Evolutionary conservation across 2,329 filamentous ascomycete species (phyloP).

Genomic region (Cladorrhinum sp.): DNA sequence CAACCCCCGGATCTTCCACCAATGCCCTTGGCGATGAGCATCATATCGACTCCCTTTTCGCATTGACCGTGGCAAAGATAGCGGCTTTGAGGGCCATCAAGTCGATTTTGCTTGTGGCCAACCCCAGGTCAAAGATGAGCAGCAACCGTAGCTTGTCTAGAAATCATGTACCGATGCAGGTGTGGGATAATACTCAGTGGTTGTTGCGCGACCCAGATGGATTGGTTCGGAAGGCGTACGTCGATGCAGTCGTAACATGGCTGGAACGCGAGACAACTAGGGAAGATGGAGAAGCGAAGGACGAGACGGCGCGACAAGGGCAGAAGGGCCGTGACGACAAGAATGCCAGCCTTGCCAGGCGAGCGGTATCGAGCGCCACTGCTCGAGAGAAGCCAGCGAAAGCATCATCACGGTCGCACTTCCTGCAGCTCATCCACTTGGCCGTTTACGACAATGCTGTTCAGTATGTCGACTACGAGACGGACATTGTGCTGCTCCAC

Average conservation of each 20-base stretch:
- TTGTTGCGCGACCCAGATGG: conserved; percentile 76
- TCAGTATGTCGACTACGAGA: conserved; percentile 67
- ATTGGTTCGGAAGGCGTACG: conserved; percentile 78
- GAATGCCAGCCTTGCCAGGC: conserved; percentile 48
- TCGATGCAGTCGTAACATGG: conserved; percentile 81
- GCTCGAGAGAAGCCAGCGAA: conserved; percentile 55
- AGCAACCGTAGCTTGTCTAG: conserved; percentile 64
- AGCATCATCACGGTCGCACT: conserved; percentile 60
- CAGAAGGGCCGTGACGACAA: conserved; percentile 41
- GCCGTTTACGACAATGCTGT: conserved; percentile 86
- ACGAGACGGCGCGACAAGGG: conserved; percentile 49
- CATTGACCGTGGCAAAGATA: conserved; percentile 53
- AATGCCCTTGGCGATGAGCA: conserved; percentile 36
- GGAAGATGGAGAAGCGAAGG: conserved; percentile 60
- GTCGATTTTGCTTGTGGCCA: conserved; percentile 77
- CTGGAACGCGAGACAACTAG: conserved; percentile 73
- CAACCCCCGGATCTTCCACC: conserved; percentile 33
- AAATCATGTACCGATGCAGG: conserved; percentile 71
- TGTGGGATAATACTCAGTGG: conserved; percentile 98
- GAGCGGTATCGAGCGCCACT: conserved; percentile 68
- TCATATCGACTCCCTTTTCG: conserved; percentile 51
- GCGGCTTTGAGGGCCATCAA: conserved; percentile 77
- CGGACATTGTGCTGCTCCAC: conserved; percentile 74
- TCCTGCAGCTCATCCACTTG: conserved; percentile 78
- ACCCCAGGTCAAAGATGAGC: conserved; percentile 58